phyloP scores from a whole-genome alignment of 2,329 filamentous ascomycete genomes.

The Alternaria arbusti region DNA sequence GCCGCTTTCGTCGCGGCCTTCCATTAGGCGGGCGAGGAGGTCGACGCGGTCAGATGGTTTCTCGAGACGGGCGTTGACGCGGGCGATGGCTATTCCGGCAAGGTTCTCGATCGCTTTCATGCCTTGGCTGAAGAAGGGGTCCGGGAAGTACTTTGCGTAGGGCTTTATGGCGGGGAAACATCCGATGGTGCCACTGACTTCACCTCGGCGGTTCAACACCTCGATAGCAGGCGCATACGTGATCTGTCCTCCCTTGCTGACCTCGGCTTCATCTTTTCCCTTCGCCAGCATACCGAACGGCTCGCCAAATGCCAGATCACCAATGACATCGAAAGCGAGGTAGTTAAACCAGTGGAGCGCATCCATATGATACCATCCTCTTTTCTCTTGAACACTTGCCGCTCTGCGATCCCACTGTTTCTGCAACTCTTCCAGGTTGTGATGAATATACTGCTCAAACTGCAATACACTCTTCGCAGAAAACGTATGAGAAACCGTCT shows the following conservation, averaged over 20 bases:
- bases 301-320: slow-evolving; percentile 73
- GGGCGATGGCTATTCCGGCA: slow-evolving; percentile 84
- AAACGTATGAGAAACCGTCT: slow-evolving; percentile 87
- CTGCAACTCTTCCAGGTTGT: slow-evolving; percentile 77
- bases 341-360: slow-evolving; percentile 83
- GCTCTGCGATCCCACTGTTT: slow-evolving; percentile 73
- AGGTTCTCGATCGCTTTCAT: slow-evolving; percentile 78
- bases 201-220: slow-evolving; percentile 85
- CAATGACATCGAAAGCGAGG: slow-evolving; percentile 60
- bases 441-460: slow-evolving; percentile 88
- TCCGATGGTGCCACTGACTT: slow-evolving; percentile 82
- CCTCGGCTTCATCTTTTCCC: slow-evolving; percentile 78
- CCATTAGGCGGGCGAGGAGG: slow-evolving; percentile 81
- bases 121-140: slow-evolving; percentile 79
- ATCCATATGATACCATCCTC: slow-evolving; percentile 69
- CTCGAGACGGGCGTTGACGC: slow-evolving; percentile 76
- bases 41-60: slow-evolving; percentile 70
- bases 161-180: slow-evolving; percentile 76
- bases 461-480: slow-evolving; percentile 79
- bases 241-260: slow-evolving; percentile 67
- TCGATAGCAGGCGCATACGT: slow-evolving; percentile 81
- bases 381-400: slow-evolving; percentile 52
- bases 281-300: slow-evolving; percentile 84
- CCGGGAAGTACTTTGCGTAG: slow-evolving; percentile 79
- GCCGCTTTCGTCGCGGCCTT: slow-evolving; percentile 82